Evolutionary conservation across 306 rosid species (phyloP).

Genomic region (Canavalia ensiformis): DNA sequence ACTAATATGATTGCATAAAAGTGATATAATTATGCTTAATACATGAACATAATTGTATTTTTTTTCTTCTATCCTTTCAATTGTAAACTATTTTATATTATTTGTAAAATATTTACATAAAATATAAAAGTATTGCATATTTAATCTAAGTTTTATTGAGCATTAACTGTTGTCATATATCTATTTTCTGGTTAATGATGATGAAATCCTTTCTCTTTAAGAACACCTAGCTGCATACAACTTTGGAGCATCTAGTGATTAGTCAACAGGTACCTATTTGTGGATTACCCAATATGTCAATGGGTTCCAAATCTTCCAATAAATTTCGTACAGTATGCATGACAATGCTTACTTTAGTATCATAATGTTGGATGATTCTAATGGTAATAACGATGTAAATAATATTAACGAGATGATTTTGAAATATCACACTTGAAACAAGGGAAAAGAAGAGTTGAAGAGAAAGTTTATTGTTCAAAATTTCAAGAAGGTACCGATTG

Average conservation of each 20-base stretch:
- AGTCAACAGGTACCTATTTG: conserved; percentile 60
- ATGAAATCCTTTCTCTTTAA: conserved; percentile 76
- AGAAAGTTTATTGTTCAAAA: conserved; percentile 69
- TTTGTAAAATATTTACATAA: too few species aligned
- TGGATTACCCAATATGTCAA: background rate
- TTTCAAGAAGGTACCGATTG: too few species aligned
- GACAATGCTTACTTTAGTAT: background rate
- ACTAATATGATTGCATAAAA: too few species aligned
- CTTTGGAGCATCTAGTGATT: conserved; percentile 74
- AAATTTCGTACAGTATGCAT: background rate
- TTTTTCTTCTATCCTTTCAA: too few species aligned
- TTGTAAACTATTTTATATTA: too few species aligned
- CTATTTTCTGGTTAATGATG: conserved; percentile 61
- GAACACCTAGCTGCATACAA: conserved; percentile 95
- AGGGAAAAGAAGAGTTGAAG: conserved; percentile 64
- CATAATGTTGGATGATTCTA: conserved; percentile 52
- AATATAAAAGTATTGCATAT: background rate
- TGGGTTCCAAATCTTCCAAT: background rate
- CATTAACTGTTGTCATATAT: background rate
- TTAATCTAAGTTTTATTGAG: background rate
- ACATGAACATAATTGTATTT: too few species aligned
- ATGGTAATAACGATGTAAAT: conserved; percentile 45
- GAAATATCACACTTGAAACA: conserved; percentile 46
- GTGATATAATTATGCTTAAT: too few species aligned
- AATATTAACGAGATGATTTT: conserved; percentile 50